phyloP scores from a whole-genome alignment of 2,329 filamentous ascomycete species.

The Cryphonectria carpinicola region DNA sequence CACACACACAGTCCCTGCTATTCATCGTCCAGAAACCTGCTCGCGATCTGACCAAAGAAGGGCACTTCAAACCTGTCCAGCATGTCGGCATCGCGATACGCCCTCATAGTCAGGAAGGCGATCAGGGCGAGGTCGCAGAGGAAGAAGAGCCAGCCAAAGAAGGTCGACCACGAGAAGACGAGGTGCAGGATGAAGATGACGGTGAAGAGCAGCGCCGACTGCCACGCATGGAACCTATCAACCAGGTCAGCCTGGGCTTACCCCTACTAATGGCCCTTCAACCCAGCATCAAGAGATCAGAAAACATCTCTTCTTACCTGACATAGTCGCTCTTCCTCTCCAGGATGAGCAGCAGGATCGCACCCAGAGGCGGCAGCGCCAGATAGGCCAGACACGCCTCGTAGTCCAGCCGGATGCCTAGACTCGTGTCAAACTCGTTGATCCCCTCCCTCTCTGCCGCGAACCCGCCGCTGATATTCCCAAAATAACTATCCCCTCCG shows the following conservation, averaged over 20 bases:
- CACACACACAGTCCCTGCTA: slow-evolving; percentile 27
- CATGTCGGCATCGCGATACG: slow-evolving; percentile 80
- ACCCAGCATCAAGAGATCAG: not conserved
- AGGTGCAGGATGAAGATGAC: slow-evolving; percentile 77
- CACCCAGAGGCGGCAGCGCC: slow-evolving; percentile 80
- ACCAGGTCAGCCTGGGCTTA: slow-evolving; percentile 30
- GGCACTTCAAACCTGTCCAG: slow-evolving; percentile 81
- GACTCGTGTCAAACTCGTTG: slow-evolving; percentile 87
- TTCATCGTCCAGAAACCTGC: slow-evolving; percentile 89
- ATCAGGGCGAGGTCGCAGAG: slow-evolving; percentile 76
- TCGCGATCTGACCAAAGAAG: slow-evolving; percentile 83
- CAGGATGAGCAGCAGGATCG: slow-evolving; percentile 79
- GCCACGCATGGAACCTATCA: slow-evolving; percentile 91
- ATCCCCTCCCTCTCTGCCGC: slow-evolving; percentile 57
- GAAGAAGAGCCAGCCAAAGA: slow-evolving; percentile 84
- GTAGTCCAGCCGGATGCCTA: slow-evolving; percentile 84
- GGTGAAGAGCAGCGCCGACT: slow-evolving; percentile 82
- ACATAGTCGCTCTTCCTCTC: slow-evolving; percentile 98
- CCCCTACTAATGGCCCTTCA: not conserved
- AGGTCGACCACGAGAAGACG: slow-evolving; percentile 80
- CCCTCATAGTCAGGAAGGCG: slow-evolving; percentile 73
- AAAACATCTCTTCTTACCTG: slow-evolving; percentile 57
- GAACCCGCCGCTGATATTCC: slow-evolving; percentile 42
- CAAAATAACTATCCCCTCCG: slow-evolving; percentile 43
- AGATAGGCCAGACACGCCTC: slow-evolving; percentile 92